Evolutionary conservation across 306 rosid species (phyloP).

Genomic region (Carpinus viminea): DNA sequence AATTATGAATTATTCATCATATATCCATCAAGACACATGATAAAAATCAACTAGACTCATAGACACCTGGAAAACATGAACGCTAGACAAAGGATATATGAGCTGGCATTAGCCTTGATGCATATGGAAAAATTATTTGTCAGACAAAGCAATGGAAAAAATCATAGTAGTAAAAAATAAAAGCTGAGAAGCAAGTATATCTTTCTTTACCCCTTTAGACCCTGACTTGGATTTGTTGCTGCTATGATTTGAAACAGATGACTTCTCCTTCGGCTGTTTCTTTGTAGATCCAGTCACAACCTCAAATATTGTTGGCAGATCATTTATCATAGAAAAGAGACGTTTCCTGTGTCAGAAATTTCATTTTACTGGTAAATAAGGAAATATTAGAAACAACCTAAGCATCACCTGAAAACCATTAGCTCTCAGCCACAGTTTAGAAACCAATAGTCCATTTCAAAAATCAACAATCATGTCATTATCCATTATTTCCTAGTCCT

Average conservation of each 20-base stretch:
- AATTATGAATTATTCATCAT: neutral
- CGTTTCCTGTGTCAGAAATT: slow-evolving; percentile 48
- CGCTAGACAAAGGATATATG: neutral
- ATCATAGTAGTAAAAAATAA: neutral
- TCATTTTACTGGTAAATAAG: neutral
- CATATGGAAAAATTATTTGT: neutral
- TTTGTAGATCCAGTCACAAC: slow-evolving; percentile 48
- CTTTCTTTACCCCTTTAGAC: slow-evolving; percentile 61
- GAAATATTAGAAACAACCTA: neutral
- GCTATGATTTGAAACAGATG: slow-evolving; percentile 51
- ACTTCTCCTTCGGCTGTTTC: slow-evolving; percentile 60
- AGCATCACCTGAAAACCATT: neutral
- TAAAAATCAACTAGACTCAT: neutral
- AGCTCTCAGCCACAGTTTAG: neutral
- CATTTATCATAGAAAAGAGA: slow-evolving; percentile 65
- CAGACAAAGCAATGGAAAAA: neutral
- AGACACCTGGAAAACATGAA: neutral
- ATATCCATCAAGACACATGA: neutral
- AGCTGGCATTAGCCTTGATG: neutral
- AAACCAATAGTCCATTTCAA: neutral
- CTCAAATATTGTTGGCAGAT: slow-evolving; percentile 66
- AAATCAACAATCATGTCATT: neutral
- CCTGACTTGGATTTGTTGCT: slow-evolving; percentile 61
- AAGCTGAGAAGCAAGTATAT: neutral
- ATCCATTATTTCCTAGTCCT: neutral